Conservation (phyloP, 1,284 basidiomycete genomes). For the Chiua sp. region DNA sequence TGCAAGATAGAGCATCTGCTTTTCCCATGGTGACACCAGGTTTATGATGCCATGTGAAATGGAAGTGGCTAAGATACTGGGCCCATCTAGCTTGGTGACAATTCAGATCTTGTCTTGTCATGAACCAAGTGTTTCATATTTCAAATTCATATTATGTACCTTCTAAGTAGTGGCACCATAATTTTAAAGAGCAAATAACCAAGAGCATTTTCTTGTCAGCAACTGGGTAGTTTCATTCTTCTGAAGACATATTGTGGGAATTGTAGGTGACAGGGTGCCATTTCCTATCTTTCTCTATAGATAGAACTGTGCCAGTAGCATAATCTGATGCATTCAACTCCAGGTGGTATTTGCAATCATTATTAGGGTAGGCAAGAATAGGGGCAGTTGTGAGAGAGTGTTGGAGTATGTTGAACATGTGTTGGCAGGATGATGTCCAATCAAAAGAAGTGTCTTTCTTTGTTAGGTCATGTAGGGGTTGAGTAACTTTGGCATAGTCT, state of each 20-base stretch:
- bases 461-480: too few relatives aligned
- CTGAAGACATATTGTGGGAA: not conserved
- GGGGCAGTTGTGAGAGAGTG: too few relatives aligned
- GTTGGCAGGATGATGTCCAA: too few relatives aligned
- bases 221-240: not conserved
- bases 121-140: not conserved
- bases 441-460: too few relatives aligned
- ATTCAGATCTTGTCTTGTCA: not conserved
- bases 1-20: not conserved
- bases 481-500: too few relatives aligned
- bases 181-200: not conserved
- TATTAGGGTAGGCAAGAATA: too few relatives aligned
- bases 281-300: too few relatives aligned
- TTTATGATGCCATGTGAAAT: not conserved
- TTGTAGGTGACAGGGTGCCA: not conserved
- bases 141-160: not conserved
- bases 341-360: too few relatives aligned
- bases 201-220: not conserved
- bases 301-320: too few relatives aligned
- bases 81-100: not conserved
- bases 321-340: too few relatives aligned
- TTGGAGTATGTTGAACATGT: too few relatives aligned
- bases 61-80: not conserved
- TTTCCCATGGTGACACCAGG: not conserved
- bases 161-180: not conserved